A percentile compares a stretch with the other conserved stretches of the same genome.
Conservation (phyloP, 2,329 filamentous ascomycete species). For the Epichloe sylvatica region DNA sequence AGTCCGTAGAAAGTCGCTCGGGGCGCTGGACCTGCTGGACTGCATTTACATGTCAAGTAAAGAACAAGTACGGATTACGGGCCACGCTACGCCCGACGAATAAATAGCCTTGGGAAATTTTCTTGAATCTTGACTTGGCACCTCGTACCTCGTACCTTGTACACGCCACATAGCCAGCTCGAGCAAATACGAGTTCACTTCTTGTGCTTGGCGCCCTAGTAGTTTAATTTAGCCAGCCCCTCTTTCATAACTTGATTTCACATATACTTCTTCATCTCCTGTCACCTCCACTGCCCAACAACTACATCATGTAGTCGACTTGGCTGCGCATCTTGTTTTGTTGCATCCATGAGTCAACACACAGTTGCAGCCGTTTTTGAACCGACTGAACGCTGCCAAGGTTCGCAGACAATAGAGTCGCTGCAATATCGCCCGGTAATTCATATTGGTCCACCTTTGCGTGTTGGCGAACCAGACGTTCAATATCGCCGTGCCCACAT, state of each 20-base stretch:
- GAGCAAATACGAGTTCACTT: slow-evolving; percentile 1
- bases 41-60: no score
- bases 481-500: neutral
- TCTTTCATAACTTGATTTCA: neutral
- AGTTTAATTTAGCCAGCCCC: neutral
- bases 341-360: slow-evolving; percentile 1
- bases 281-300: neutral
- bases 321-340: neutral
- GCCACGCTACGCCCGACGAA: no score
- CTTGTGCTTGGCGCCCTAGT: neutral
- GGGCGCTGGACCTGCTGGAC: no score
- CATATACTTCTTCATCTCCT: neutral
- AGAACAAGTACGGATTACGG: no score
- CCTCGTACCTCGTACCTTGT: neutral
- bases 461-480: neutral
- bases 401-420: neutral
- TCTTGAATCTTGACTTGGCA: no score
- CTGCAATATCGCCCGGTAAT: neutral
- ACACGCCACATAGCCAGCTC: neutral
- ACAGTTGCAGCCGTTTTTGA: slow-evolving; percentile 1
- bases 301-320: slow-evolving; percentile 3
- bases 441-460: neutral
- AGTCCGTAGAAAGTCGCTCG: no score
- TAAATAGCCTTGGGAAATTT: no score
- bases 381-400: neutral